These are phyloP conservation scores for Pichia sp. DNA, from an alignment of 1,139 yeast genomes.

Conservation along the genomic window DNA sequence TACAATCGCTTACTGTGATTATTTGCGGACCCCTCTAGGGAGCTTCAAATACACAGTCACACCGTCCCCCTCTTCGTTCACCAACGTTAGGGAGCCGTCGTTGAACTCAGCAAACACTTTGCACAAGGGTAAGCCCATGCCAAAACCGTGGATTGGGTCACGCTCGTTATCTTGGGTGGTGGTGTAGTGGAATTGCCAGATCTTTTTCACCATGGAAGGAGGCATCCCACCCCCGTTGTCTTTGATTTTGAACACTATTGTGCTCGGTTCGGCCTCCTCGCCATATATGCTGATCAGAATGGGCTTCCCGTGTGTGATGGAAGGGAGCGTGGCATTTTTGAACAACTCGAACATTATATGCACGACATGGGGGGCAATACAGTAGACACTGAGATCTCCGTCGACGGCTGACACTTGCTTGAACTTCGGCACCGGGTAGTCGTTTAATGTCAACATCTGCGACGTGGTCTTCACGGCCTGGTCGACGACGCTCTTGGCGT, in stretches of 20 bases:
- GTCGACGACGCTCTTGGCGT: conserved; percentile 17
- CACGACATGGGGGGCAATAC: conserved; percentile 28
- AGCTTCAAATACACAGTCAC: conserved; percentile 24
- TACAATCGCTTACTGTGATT: not conserved
- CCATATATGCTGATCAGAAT: conserved; percentile 17
- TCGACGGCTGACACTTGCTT: not conserved
- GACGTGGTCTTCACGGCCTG: conserved; percentile 24
- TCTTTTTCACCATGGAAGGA: conserved; percentile 19
- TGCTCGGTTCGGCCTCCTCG: conserved; percentile 8
- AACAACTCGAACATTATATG: conserved; percentile 31
- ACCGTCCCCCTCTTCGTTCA: conserved; percentile 24
- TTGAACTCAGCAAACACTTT: conserved; percentile 27
- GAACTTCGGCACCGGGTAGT: conserved; percentile 29
- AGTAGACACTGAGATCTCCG: conserved; percentile 14
- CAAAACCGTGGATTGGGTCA: conserved; percentile 31
- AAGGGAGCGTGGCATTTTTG: conserved; percentile 31
- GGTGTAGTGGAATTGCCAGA: conserved; percentile 32
- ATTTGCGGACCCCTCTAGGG: conserved; percentile 17
- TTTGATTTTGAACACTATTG: conserved; percentile 19
- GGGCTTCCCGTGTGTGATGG: conserved; percentile 21
- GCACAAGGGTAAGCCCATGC: conserved; percentile 31
- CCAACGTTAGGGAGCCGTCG: conserved; percentile 22
- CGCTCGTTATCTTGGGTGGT: conserved; percentile 25
- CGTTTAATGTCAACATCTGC: conserved; percentile 25
- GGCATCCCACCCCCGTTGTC: conserved; percentile 31